Evolutionary conservation across 1,284 basidiomycete genomes (phyloP), one percentile per base, ranked within the genome.

Genomic region (Prillingera fragicola): DNA sequence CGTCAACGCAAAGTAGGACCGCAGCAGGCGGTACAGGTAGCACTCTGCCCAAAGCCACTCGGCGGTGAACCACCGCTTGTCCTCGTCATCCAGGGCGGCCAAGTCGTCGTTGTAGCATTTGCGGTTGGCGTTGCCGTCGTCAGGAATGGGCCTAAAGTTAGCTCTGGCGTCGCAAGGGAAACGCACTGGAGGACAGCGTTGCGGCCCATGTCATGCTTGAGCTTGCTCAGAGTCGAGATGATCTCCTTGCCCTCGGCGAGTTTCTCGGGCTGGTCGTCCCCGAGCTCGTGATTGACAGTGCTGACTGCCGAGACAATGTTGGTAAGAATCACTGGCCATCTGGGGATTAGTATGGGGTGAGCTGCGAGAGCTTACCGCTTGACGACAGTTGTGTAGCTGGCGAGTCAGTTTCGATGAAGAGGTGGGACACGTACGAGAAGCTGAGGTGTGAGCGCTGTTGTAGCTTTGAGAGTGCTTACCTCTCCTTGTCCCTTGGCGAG

Each of bases 21-120:
- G 80, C 17, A 98, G 65, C 1, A 87, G 75, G 21, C 91, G 86
- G 71, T 97, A 97, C 69, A 77, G 64, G 56, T 76, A 76, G 60
- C 75, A 95, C 81, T 97, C 94, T 48, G 90, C 87, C 65, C 80
- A 96, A 12, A 98, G 77, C 90, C 92, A 97, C 4, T 90, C 86
- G 8, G 87, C 82, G 2, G 80, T 84, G 65, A 91, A 90, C 94
- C 94, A 98, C 0, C 83, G 86, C 55, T 83, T 77, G 50, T 80
- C 77, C 2, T 75, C 73, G 2, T 75, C 67, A 10, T 73, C 60
- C 2, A 85, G 74, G 1, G 68, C 63, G 3, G 70, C 70, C 10
- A 96, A 74, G 53, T 87, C 83, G 0, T 73, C 62, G 55, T 96
- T 95, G 72, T 90, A 95, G 18, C 77, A 71, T 0, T 78, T 75